phyloP scores from a whole-genome alignment of 1,284 basidiomycete genomes.

The Hypsizygus ulmarius region DNA sequence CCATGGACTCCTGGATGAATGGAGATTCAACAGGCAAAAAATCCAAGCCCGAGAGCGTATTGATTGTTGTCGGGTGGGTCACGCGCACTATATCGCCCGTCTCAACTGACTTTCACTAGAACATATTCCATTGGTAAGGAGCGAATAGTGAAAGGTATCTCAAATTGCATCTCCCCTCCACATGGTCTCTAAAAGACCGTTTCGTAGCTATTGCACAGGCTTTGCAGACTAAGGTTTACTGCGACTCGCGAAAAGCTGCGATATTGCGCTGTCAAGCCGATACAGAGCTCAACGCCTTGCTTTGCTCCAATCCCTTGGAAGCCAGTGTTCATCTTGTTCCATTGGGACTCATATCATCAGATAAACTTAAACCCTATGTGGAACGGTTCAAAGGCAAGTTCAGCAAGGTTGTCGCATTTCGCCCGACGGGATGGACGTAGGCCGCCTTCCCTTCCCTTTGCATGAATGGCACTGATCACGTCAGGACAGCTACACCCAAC shows the following conservation, averaged over 20 bases:
- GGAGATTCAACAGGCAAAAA: constrained; percentile 18
- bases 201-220: constrained; percentile 77
- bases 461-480: not conserved
- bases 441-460: constrained; percentile 29
- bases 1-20: constrained; percentile 42
- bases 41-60: constrained; percentile 34
- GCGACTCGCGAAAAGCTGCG: constrained; percentile 78
- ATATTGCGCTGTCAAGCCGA: constrained; percentile 84
- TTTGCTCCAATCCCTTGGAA: constrained; percentile 75
- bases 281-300: constrained; percentile 73
- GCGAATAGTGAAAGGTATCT: constrained; percentile 86
- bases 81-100: not conserved
- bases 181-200: not conserved
- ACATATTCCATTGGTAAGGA: constrained; percentile 99
- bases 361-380: constrained; percentile 78
- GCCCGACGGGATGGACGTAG: constrained; percentile 94
- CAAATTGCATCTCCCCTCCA: not conserved
- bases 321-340: constrained; percentile 88
- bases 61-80: constrained; percentile 87
- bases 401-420: constrained; percentile 75
- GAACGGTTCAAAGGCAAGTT: constrained; percentile 75
- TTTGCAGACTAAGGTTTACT: constrained; percentile 85
- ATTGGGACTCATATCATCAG: constrained; percentile 74
- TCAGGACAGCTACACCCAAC: constrained; percentile 60
- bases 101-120: constrained; percentile 34